Evolutionary conservation across 139 green algal genomes (phyloP), one percentile per base, ranked within the genome.

Genomic region (Chlamydomonas sphaeroides): DNA sequence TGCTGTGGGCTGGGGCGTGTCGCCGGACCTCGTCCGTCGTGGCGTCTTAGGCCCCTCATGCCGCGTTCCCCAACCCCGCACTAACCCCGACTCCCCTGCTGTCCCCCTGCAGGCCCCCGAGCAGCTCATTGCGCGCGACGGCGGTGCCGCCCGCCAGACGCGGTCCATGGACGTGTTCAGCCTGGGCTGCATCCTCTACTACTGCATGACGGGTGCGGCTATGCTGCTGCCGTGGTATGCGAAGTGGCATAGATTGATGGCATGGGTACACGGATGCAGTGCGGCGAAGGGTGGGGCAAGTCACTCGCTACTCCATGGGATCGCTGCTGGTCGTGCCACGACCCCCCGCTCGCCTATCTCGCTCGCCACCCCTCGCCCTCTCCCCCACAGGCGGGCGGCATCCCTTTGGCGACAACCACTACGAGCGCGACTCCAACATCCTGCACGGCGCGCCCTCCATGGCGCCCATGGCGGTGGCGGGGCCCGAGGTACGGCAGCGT

Each of bases 141-240:
- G 88, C 35, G 87, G 82, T 25, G 62, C 69, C 6, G 92, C 91
- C 14, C 83, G 94, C 0, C 93, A 97, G 88, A 96, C 91, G 30
- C 89, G 91, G 5, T 86, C 93, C 62, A 95, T 98, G 79, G 97
- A 99, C 87, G 83, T 99, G 17, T 99, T 99, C 68, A 94, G 91
- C 26, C 91, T 97, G 36, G 97, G 97, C 65, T 96, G 97, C 84
- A 73, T 99, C 26, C 80, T 99, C 30, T 92, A 96, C 90, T 98
- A 96, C 89, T 96, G 90, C 87, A 78, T 98, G 23, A 91, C 91
- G 35, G 88, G 77, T 87, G 66, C 25, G 84, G 30, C n/a, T n/a
- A n/a, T n/a, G n/a, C n/a, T n/a, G n/a, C n/a, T n/a, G n/a, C n/a
- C n/a, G n/a, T n/a, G n/a, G n/a, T n/a, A n/a, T n/a, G n/a, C n/a